Base-by-base conservation (phyloP, 495 filamentous ascomycete species). In the Penicillium canariense region DNA sequence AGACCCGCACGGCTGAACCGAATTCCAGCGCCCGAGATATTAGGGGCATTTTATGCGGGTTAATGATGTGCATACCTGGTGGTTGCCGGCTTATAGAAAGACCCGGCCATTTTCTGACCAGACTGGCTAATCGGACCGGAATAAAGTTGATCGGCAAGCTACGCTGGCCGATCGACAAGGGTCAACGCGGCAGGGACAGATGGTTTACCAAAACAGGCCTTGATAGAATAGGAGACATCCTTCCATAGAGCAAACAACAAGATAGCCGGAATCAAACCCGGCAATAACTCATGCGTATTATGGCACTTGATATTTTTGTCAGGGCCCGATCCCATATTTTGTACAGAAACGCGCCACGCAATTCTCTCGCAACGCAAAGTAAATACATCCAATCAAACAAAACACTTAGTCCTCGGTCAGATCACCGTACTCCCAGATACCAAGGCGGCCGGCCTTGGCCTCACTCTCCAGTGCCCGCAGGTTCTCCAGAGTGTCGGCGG, bases 371-470 rank as follows among this genome's bases (percentile, higher is more conserved):
- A 50, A 34, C 38, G 48, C 52, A 50, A 34, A 48, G 32, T 11
- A 58, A 51, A 56, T 31, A 58, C 50, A 48, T 48, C 56, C 15
- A 36, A 14, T 36, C 27, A n/a, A 14, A 43, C 48, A 64, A 27
- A 32, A 1, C 26, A 9, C 14, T 40, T 85, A 90, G 70, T 96
- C 91, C 75, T 93, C 90, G 14, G 87, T 91, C 68, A 95, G 75
- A 72, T 97, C 95, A 52, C 95, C 95, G 75, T 97, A 97, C 78
- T 97, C 92, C 91, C 91, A 97, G 78, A 96, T 93, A 39, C 95
- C 95, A 49, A 83, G 77, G 52, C 88, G 82, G 55, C 83, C 83
- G 8, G 78, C 69, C 79, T 90, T 94, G 3, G 95, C 94, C 71
- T 84, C 78, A 14, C 79, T 73, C 74, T 96, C 85, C 52, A 82